These are phyloP conservation scores for Blastomyces parvus DNA, from an alignment of 2,329 filamentous ascomycete species.

Conservation along the genomic window DNA sequence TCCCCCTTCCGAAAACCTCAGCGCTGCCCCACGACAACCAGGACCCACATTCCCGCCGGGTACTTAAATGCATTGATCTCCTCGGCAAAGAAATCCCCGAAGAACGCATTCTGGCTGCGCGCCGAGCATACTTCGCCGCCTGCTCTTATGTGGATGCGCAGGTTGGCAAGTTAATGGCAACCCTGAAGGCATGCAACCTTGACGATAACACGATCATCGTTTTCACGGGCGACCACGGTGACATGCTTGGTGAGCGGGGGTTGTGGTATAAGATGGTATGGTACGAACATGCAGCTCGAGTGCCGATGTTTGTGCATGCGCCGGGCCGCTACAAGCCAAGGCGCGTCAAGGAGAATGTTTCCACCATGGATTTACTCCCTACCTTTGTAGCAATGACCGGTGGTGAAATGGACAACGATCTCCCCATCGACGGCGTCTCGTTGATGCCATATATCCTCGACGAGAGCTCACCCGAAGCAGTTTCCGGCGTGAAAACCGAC, in stretches of 20 bases:
- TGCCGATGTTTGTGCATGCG: slow-evolving; percentile 76
- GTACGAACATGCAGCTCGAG: slow-evolving; percentile 82
- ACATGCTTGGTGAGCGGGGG: slow-evolving; percentile 88
- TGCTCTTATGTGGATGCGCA: slow-evolving; percentile 92
- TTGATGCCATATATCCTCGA: slow-evolving; percentile 65
- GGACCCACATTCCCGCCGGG: slow-evolving; percentile 76
- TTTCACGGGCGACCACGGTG: slow-evolving; percentile 88
- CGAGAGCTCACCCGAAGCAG: slow-evolving; percentile 31
- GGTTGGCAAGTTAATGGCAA: slow-evolving; percentile 69
- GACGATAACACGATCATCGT: slow-evolving; percentile 82
- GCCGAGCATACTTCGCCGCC: slow-evolving; percentile 83
- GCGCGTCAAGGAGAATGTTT: slow-evolving; percentile 73
- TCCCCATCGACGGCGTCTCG: slow-evolving; percentile 81
- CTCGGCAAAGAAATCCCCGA: slow-evolving; percentile 75
- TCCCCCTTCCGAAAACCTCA: slow-evolving; percentile 64
- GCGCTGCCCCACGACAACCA: slow-evolving; percentile 70
- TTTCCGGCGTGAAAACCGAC: slow-evolving; percentile 52
- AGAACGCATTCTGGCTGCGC: slow-evolving; percentile 75
- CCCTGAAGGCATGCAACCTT: slow-evolving; percentile 68
- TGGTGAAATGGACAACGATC: slow-evolving; percentile 54
- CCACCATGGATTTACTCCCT: slow-evolving; percentile 80
- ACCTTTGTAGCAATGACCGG: slow-evolving; percentile 78
- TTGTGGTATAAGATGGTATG: slow-evolving; percentile 98
- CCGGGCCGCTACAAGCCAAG: slow-evolving; percentile 66
- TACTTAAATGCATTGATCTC: slow-evolving; percentile 78